Evolutionary conservation across 352 stramenopile genomes (phyloP), one percentile per base, ranked within the genome.

Genomic region (Pythium vanterpoolii): DNA sequence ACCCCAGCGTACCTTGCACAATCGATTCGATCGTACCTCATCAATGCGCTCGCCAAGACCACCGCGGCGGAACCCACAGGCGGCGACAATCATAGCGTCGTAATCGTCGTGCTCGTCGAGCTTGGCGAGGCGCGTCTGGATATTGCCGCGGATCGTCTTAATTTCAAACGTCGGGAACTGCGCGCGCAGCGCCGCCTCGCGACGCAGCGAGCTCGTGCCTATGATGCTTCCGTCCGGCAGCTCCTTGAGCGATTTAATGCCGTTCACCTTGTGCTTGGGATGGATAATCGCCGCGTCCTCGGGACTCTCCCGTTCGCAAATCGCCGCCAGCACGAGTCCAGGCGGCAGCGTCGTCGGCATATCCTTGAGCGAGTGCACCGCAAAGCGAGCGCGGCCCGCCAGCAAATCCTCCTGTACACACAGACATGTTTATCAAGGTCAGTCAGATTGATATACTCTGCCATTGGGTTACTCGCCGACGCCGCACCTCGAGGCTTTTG

Each of bases 321-420:
- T 93, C 19, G 79, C 85, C 31, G 66, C 86, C 24, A 96, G 73
- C 48, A 94, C 74, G 33, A 96, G 83, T 8, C 84, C 86, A 8
- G 77, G 43, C 1, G 87, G 87, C 11, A 96, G 76, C 36, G 68
- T 79, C 54, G 86, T 96, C 6, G 87, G 86, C 86, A 96, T 95
- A 54, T 96, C 87, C 61, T 96, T 96, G 14, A 96, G 72, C 31
- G 83, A 96, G 67, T 96, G 87, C 18, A 96, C 87, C 1, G 86
- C 87, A n/a, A 94, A 90, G 57, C 85, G 82, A 44, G 72, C 82
- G 1, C 72, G 74, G 21, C 83, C 77, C 14, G 69, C 60, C 13
- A 95, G 56, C 52, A 96, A 65, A 10, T 82, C 77, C 36, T 90
- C 77, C 72, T 85, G n/a, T 21, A 43, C 40, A 27, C 14, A 24